phyloP scores from a whole-genome alignment of 495 filamentous ascomycete genomes.

The Penicillium crystallinum region DNA sequence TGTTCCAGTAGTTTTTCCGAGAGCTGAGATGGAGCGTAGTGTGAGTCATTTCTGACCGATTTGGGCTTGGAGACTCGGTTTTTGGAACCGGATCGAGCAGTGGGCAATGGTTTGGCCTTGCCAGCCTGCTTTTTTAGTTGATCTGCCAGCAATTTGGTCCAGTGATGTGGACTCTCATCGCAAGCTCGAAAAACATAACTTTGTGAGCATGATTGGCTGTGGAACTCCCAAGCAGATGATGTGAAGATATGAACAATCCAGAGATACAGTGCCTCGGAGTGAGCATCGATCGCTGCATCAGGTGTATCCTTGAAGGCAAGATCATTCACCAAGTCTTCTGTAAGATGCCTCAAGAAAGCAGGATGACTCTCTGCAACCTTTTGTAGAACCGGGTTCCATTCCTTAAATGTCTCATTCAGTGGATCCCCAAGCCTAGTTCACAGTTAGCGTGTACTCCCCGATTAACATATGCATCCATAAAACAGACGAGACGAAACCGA shows the following conservation, averaged over 20 bases:
- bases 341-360: constrained; percentile 29
- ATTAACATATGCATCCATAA: not conserved
- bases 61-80: not conserved
- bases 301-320: constrained; percentile 21
- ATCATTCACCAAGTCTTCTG: constrained; percentile 33
- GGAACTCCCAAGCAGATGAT: constrained; percentile 30
- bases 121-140: constrained; percentile 11
- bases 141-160: constrained; percentile 24
- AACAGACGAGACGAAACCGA: not conserved
- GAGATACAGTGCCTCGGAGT: constrained; percentile 29
- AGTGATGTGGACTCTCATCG: constrained; percentile 27
- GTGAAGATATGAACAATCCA: constrained; percentile 41
- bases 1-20: constrained; percentile 22
- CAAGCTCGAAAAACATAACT: constrained; percentile 34
- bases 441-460: constrained; percentile 5
- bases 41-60: not conserved
- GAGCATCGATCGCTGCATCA: constrained; percentile 17
- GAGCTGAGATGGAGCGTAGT: not conserved
- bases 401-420: constrained; percentile 23
- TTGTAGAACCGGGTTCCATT: constrained; percentile 35
- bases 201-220: constrained; percentile 23
- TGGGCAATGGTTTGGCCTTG: not conserved
- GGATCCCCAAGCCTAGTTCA: constrained; percentile 29
- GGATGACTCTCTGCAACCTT: constrained; percentile 25
- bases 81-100: not conserved